These are phyloP conservation scores for Ziziphus jujuba DNA, from an alignment of 306 rosid species.

Conservation along the genomic window DNA sequence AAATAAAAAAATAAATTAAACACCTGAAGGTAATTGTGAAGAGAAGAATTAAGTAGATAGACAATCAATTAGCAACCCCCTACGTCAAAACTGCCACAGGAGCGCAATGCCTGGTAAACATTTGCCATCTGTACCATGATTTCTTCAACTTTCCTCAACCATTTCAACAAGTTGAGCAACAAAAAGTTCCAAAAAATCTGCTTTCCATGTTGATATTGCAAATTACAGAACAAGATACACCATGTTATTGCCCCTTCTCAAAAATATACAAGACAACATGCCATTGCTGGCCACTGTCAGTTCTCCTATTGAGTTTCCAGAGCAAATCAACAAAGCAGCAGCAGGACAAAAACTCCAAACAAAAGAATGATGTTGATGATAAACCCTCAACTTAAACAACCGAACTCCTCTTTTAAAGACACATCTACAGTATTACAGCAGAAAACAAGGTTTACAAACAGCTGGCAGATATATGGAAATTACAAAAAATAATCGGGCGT, in stretches of 20 bases:
- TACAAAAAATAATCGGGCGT: conserved; percentile 98
- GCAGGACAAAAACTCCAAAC: conserved; percentile 53
- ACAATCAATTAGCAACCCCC: background rate
- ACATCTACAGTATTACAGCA: conserved; percentile 66
- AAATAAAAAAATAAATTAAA: too few relatives aligned
- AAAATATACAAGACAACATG: conserved; percentile 72
- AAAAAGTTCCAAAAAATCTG: conserved; percentile 34
- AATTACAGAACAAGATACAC: conserved; percentile 60
- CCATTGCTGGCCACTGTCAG: conserved; percentile 52
- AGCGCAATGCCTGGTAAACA: background rate
- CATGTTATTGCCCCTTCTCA: conserved; percentile 65
- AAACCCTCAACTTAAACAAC: conserved; percentile 57
- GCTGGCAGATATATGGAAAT: conserved; percentile 44
- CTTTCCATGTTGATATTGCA: conserved; percentile 41
- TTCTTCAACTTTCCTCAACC: conserved; percentile 32
- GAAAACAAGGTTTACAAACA: conserved; percentile 65
- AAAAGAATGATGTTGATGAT: conserved; percentile 78
- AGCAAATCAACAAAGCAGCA: conserved; percentile 60
- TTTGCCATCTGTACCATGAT: background rate
- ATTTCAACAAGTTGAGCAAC: conserved; percentile 19
- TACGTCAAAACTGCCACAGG: too few relatives aligned
- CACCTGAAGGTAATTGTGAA: too few relatives aligned
- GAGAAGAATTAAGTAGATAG: background rate
- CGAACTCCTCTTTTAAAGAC: conserved; percentile 55
- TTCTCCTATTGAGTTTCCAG: conserved; percentile 58